phyloP scores from a whole-genome alignment of 169 alveolate genomes.

The Plasmodium cynomolgi region DNA sequence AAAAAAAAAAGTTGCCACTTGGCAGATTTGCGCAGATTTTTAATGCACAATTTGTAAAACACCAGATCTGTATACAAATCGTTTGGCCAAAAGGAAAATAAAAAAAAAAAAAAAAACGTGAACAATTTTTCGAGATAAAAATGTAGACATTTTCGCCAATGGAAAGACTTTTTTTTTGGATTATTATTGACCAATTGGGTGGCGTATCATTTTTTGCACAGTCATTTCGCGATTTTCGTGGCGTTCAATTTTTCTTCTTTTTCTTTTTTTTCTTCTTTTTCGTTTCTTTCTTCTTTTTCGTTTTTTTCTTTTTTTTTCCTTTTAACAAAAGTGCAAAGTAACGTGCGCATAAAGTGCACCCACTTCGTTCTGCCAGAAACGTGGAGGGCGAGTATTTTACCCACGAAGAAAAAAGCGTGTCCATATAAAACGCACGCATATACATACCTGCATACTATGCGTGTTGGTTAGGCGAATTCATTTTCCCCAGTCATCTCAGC shows the following conservation, averaged over 20 bases:
- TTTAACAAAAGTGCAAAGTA: background rate
- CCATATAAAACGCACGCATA: background rate
- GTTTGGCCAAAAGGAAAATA: background rate
- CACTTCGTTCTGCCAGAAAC: background rate
- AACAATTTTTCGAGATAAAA: conserved; percentile 1
- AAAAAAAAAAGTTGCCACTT: background rate
- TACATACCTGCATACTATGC: background rate
- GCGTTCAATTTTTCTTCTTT: background rate
- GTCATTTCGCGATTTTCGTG: background rate
- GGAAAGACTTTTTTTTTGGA: background rate
- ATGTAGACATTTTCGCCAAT: background rate
- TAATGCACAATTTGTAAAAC: background rate
- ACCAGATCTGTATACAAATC: background rate
- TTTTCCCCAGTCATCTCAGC: background rate
- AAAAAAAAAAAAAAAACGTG: background rate
- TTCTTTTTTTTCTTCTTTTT: background rate
- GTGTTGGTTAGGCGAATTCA: background rate
- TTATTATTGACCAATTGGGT: background rate
- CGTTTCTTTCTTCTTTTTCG: too few relatives aligned
- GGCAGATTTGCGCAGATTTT: background rate
- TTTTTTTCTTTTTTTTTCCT: background rate
- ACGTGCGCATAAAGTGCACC: conserved; percentile 75
- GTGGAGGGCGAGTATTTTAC: background rate
- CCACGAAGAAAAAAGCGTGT: background rate
- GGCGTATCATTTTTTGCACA: background rate